Base-by-base conservation (phyloP, 208 protist genomes). In the Leptomonas seymouri region DNA sequence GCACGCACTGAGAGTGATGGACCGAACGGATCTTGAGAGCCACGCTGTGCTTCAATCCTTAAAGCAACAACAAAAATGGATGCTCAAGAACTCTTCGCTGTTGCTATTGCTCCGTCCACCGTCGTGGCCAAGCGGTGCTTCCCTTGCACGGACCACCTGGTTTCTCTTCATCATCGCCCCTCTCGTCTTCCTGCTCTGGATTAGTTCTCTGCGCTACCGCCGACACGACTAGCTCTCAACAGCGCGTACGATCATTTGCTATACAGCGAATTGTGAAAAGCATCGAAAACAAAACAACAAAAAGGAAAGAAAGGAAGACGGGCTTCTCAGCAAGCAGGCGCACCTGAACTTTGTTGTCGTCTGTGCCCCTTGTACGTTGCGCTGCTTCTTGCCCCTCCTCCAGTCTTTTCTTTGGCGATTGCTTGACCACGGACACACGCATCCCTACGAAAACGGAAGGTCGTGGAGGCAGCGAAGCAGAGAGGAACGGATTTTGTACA, bases 201-300 rank as follows among this genome's bases (percentile, higher is more conserved):
- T 55, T 16, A 25, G 16, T 14, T 58, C 25, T 42, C 23, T 18
- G 30, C 21, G 7, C 21, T 25, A 3, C 18, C 30, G 11, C n/a
- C 25, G 36, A 60, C 36, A 60, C 55, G 25, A 4, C 20, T 41
- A 62, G 58, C 53, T 41, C 58, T 64, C 41, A 64, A 53, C 41
- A 64, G 44, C 58, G 28, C 58, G 58, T 53, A 42, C 39, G 28
- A 15, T 30, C 30, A 53, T n/a, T 53, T 64, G 58, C 58, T 64
- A 64, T 45, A 50, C 41, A 50, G 28, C 45, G 50, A 44, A 42
- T 23, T 42, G 21, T 36, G 46, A 66, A 56, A 56, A 25, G 15
- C n/a, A n/a, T n/a, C n/a, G n/a, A n/a, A n/a, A 42, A 56, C 42
- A 31, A 56, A 54, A 16, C 20, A 30, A 50, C 20, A 20, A 36